These are phyloP conservation scores for Pulicaria dysenterica DNA, from an alignment of 129 eudicot genomes.

Conservation along the genomic window DNA sequence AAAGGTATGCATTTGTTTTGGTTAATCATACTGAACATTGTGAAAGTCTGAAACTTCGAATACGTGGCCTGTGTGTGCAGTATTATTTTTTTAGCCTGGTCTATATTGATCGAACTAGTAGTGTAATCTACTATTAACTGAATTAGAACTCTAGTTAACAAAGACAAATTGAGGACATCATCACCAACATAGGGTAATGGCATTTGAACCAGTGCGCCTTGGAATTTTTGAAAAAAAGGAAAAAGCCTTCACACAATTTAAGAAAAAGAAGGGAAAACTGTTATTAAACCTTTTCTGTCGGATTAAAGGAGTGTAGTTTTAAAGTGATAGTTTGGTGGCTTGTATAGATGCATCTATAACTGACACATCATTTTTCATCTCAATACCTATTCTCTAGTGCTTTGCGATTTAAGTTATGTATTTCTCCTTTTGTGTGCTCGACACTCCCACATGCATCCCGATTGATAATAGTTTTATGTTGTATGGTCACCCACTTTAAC, in stretches of 20 bases:
- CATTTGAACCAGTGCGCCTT: background rate
- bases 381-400: background rate
- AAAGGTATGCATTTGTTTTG: slow-evolving; percentile 50
- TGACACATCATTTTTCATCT: too few species aligned
- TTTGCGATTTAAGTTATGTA: background rate
- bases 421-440: background rate
- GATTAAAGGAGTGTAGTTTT: background rate
- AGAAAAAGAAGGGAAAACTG: background rate
- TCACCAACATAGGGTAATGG: too few species aligned
- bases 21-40: background rate
- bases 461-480: background rate
- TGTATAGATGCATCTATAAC: too few species aligned
- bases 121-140: background rate
- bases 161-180: background rate
- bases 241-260: background rate
- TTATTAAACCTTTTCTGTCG: background rate
- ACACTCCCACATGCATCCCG: background rate
- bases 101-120: background rate
- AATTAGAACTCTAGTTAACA: background rate
- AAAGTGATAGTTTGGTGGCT: background rate
- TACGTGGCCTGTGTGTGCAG: background rate
- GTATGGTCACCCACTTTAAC: background rate
- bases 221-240: background rate
- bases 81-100: background rate
- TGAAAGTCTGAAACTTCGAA: background rate